Evolutionary conservation across 2,329 filamentous ascomycete species (phyloP), one percentile per base, ranked within the genome.

Genomic region (Fusarium verticillioides): DNA sequence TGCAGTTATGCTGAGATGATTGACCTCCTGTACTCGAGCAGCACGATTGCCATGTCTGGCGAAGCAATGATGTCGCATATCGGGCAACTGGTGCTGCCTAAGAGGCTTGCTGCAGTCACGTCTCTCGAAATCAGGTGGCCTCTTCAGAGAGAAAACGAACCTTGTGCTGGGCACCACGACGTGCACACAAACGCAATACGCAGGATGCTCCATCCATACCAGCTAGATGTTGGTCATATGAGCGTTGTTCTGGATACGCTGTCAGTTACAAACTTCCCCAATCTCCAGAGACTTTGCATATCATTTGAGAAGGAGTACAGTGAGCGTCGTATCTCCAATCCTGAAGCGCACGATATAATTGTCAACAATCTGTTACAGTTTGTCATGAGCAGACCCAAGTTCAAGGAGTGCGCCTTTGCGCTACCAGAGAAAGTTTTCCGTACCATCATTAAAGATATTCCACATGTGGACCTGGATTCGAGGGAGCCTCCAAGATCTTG

Each of bases 51-150:
- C 4, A 54, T 68, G 11, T 40, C 49, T 10, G 63, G 59, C 3
- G 40, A 43, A 7, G 47, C 40, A 4, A 19, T 49, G 9, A 18
- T 68, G 2, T 37, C 30, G 4, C 34, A 43, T 7, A 19, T 56
- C 19, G 5, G 12, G 2, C 42, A 34, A 12, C 3, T 68, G 6
- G 6, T 62, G 4, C 19, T 49, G 1, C 42, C 56, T 30, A 47
- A 62, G 19, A 50, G 63, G 28, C 26, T 44, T 9, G 12, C 36
- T 5, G 18, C 18, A 5, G 13, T 56, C 2, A 68, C 40, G 1
- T 54, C 54, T n/a, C 32, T 68, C 2, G 63, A 68, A 28, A 19
- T 68, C 8, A 39, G 18, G 19, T 68, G 63, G 65, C 18, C 26
- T 18, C 9, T 43, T 6, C n/a, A 23, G 5, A 34, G 40, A 11